Percentiles rank a stretch among this genome's conserved stretches.
Conservation (phyloP, 805 yeast species). For the Debaryomyces castellii region DNA sequence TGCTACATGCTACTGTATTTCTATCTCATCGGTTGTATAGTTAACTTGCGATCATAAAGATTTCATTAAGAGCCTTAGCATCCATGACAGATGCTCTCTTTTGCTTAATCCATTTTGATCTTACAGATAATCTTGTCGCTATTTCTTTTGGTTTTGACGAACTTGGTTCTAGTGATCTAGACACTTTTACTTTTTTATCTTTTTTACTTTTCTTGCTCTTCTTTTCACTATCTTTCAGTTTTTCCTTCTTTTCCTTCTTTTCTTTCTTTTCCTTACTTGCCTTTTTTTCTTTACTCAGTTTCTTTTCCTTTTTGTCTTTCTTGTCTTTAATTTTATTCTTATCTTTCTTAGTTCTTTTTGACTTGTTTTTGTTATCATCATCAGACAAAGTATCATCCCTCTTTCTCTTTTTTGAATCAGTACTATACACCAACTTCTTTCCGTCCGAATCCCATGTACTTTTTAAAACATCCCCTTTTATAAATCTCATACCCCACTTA, state of each 20-base stretch:
- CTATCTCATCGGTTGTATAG: background rate
- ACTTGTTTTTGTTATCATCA: background rate
- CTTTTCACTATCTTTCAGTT: slow-evolving; percentile 18
- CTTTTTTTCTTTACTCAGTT: slow-evolving; percentile 18
- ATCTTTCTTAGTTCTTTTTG: slow-evolving; percentile 7
- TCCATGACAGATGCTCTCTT: slow-evolving; percentile 92
- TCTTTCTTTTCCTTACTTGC: slow-evolving; percentile 21
- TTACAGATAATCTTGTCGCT: slow-evolving; percentile 50
- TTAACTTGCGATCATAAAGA: slow-evolving; percentile 75
- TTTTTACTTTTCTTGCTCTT: slow-evolving; percentile 16
- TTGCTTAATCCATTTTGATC: slow-evolving; percentile 86
- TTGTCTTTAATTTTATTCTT: slow-evolving; percentile 22
- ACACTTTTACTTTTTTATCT: slow-evolving; percentile 21
- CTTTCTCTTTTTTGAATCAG: slow-evolving; percentile 9
- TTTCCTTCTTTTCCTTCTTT: slow-evolving; percentile 20
- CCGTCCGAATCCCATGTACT: slow-evolving; percentile 80
- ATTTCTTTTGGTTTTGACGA: slow-evolving; percentile 12
- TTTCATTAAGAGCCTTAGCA: slow-evolving; percentile 83
- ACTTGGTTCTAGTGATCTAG: slow-evolving; percentile 21
- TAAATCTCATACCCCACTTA: slow-evolving; percentile 84
- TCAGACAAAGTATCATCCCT: slow-evolving; percentile 7
- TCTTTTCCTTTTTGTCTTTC: slow-evolving; percentile 21
- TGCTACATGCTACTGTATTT: background rate
- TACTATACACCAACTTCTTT: slow-evolving; percentile 19
- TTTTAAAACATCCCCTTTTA: slow-evolving; percentile 76